phyloP scores from a whole-genome alignment of 73 alveolate species.

The Stentor roeselii region DNA sequence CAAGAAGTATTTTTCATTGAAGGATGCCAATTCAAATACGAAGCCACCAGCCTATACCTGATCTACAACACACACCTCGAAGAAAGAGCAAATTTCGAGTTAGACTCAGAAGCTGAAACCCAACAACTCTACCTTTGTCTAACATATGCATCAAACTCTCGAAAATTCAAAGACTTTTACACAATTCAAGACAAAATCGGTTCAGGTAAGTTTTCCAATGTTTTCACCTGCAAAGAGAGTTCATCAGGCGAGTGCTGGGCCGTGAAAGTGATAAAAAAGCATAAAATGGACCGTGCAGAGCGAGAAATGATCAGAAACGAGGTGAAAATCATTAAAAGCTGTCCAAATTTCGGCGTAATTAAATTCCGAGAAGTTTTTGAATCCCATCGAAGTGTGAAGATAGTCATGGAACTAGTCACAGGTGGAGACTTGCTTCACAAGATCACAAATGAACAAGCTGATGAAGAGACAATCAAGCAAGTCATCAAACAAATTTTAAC shows the following conservation, averaged over 20 bases:
- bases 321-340: not conserved
- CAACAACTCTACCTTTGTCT: not conserved
- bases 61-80: not conserved
- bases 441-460: not conserved
- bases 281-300: not conserved
- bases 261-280: not conserved
- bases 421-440: not conserved
- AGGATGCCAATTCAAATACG: not conserved
- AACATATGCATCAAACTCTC: not conserved
- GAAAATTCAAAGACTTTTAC: not conserved
- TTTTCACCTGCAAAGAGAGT: not conserved
- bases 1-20: not conserved
- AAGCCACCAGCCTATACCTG: not conserved
- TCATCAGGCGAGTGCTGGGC: not conserved
- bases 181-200: not conserved
- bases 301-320: not conserved
- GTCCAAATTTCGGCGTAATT: not conserved
- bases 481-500: no score
- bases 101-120: not conserved
- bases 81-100: not conserved
- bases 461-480: not conserved
- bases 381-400: not conserved
- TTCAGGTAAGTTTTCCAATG: not conserved
- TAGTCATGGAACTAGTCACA: constrained; percentile 3
- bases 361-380: not conserved